Percentiles rank a stretch among this genome's conserved stretches.
Conservation (phyloP, 306 rosid genomes). For the Begonia loranthoides region DNA sequence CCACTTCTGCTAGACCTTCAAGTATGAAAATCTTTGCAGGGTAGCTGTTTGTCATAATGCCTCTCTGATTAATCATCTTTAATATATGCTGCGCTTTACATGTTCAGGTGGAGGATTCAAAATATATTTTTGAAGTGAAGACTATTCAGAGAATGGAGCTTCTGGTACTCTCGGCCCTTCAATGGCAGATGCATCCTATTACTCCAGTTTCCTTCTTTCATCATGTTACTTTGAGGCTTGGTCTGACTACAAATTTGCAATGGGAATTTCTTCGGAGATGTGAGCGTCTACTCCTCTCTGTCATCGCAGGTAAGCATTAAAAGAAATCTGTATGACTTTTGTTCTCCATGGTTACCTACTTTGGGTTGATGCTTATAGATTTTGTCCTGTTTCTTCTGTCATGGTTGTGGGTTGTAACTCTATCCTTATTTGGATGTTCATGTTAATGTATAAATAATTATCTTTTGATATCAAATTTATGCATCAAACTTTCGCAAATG, state of each 20-base stretch:
- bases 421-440: too few relatives aligned
- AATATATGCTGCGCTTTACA: neutral
- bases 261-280: constrained; percentile 65
- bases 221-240: constrained; percentile 68
- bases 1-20: constrained; percentile 79
- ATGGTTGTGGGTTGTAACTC: neutral
- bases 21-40: constrained; percentile 29
- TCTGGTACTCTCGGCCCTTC: constrained; percentile 65
- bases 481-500: constrained; percentile 1
- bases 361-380: neutral
- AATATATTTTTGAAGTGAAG: constrained; percentile 65
- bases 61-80: constrained; percentile 3
- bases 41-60: constrained; percentile 39
- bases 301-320: constrained; percentile 41
- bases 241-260: constrained; percentile 52
- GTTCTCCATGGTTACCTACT: neutral
- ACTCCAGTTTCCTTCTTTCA: constrained; percentile 83
- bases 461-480: too few relatives aligned
- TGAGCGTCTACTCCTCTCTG: constrained; percentile 54
- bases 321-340: neutral
- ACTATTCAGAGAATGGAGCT: constrained; percentile 95
- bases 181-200: constrained; percentile 90
- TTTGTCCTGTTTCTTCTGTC: neutral
- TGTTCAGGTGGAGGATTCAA: constrained; percentile 64
- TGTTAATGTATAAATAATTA: too few relatives aligned